Conservation (phyloP, 768 basidiomycete genomes). For the Chalciporus pseudorubinellus region DNA sequence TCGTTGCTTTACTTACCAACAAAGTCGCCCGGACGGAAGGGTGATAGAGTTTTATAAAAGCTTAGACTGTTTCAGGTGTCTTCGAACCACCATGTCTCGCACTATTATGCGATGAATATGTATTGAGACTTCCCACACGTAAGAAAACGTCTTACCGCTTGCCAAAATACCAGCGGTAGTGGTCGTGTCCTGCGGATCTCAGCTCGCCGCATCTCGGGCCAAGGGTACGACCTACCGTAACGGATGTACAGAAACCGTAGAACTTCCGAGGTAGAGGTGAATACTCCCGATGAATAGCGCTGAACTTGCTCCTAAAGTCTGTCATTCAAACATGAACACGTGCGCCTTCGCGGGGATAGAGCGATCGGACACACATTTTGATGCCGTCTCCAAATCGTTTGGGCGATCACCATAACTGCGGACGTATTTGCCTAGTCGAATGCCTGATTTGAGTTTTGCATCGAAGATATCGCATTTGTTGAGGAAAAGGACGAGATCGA, state of each 20-base stretch:
- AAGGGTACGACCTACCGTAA: constrained; percentile 51
- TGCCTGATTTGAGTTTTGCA: constrained; percentile 61
- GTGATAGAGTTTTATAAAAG: constrained; percentile 43
- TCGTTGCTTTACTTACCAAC: constrained; percentile 9
- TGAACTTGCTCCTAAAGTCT: constrained; percentile 72
- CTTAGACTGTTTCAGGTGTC: constrained; percentile 72
- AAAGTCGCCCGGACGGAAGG: not conserved
- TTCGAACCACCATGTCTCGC: constrained; percentile 78
- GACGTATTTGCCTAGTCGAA: constrained; percentile 64
- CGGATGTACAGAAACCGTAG: constrained; percentile 75
- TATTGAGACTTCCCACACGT: not conserved
- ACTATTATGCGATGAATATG: constrained; percentile 39
- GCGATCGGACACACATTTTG: constrained; percentile 61
- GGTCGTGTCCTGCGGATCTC: constrained; percentile 54
- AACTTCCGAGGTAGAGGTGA: constrained; percentile 74
- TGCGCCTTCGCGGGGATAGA: not conserved
- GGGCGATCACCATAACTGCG: constrained; percentile 66
- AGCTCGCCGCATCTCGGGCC: not conserved
- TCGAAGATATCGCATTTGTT: constrained; percentile 81
- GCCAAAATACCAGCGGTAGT: constrained; percentile 77
- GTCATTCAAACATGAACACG: not conserved
- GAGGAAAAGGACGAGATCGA: constrained; percentile 75
- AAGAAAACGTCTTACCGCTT: constrained; percentile 54
- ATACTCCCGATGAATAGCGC: constrained; percentile 73
- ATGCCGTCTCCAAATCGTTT: constrained; percentile 67